phyloP scores from a whole-genome alignment of 345 rosid genomes.

The Eucalyptus marginata region DNA sequence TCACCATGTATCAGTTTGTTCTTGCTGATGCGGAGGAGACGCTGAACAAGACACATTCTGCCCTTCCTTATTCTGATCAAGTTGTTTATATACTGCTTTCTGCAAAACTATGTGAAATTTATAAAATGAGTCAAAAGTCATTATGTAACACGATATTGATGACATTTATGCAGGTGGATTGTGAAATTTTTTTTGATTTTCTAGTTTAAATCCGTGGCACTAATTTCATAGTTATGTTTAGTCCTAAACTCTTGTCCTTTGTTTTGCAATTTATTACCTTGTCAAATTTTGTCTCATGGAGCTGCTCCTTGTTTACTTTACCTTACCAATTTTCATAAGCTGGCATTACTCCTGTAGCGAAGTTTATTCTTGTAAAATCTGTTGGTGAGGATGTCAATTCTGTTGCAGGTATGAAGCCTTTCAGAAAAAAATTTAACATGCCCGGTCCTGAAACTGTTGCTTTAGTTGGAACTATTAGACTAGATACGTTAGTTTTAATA shows the following conservation, averaged over 20 bases:
- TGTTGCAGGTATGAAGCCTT: constrained; percentile 76
- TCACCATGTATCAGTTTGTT: not conserved
- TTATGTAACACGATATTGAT: not conserved
- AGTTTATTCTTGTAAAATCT: not conserved
- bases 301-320: not conserved
- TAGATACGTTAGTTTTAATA: no score
- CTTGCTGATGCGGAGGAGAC: not conserved
- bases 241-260: not conserved
- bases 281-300: not conserved
- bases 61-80: not conserved
- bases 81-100: not conserved
- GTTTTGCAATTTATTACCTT: not conserved
- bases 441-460: constrained; percentile 76
- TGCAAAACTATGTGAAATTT: not conserved
- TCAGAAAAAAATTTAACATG: constrained; percentile 74
- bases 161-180: not conserved
- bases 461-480: constrained; percentile 82
- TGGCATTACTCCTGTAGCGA: not conserved
- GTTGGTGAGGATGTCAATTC: not conserved
- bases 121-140: not conserved
- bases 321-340: not conserved
- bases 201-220: not conserved
- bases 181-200: no score
- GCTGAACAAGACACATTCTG: not conserved
- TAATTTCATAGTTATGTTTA: not conserved